These are phyloP conservation scores for Grammothele lineata DNA, from an alignment of 768 basidiomycete genomes.

Conservation along the genomic window DNA sequence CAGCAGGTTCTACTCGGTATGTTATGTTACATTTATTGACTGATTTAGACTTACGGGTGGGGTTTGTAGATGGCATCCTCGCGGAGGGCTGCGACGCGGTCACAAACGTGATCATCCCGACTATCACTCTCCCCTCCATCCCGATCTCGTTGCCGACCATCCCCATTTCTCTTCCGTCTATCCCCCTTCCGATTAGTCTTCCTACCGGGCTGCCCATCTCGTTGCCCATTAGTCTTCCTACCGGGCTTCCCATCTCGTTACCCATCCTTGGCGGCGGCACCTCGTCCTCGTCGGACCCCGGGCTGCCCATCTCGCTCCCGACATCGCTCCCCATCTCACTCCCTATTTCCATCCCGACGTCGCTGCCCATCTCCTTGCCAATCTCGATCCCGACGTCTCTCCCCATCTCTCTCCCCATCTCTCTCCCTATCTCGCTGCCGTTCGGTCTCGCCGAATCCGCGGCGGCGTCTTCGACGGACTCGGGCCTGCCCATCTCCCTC, in stretches of 20 bases:
- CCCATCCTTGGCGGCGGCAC: slow-evolving; percentile 3
- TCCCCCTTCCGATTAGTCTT: not conserved
- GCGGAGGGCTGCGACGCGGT: slow-evolving; percentile 12
- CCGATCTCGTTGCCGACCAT: not conserved
- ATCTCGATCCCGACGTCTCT: not conserved
- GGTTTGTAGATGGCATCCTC: not conserved
- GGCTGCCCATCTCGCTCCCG: slow-evolving; percentile 3
- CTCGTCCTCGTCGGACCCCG: slow-evolving; percentile 2
- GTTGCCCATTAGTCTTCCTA: not conserved
- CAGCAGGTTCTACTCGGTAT: slow-evolving; percentile 2
- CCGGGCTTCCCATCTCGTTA: not conserved
- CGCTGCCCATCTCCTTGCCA: not conserved
- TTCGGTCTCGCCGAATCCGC: not conserved
- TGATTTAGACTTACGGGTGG: too few relatives aligned
- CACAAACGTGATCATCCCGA: not conserved
- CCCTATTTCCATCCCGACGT: not conserved
- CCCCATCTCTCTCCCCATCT: not conserved
- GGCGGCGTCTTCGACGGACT: not conserved
- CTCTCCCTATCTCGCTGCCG: not conserved
- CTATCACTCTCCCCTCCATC: not conserved
- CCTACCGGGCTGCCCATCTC: slow-evolving; percentile 2
- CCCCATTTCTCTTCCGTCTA: not conserved
- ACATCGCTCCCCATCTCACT: not conserved
- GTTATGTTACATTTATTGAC: too few relatives aligned
- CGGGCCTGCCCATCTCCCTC: not conserved